These are phyloP conservation scores for Hypholoma sublateritium DNA, from an alignment of 768 basidiomycete genomes.

Conservation along the genomic window DNA sequence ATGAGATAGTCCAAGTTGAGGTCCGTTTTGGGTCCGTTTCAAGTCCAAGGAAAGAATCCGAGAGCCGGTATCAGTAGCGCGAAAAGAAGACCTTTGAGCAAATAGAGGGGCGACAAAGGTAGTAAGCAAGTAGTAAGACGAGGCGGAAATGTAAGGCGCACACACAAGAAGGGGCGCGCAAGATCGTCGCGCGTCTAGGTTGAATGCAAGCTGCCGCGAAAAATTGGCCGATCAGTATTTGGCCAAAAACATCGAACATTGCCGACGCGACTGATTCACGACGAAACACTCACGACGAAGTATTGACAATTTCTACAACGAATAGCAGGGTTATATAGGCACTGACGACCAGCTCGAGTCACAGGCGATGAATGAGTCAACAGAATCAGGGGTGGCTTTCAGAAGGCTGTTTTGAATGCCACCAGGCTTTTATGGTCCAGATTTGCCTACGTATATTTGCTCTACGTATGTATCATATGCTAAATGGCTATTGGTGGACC, in stretches of 20 bases:
- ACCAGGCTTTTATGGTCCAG: neutral
- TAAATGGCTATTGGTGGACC: neutral
- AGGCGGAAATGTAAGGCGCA: neutral
- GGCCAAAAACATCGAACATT: neutral
- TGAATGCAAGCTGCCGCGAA: neutral
- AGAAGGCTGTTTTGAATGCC: neutral
- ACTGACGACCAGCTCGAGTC: neutral
- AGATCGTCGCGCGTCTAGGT: neutral
- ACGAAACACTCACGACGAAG: too few species aligned
- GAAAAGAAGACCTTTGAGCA: too few species aligned
- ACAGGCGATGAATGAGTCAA: neutral
- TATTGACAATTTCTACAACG: too few species aligned
- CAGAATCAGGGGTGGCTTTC: neutral
- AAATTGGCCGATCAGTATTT: neutral
- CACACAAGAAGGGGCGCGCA: neutral
- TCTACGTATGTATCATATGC: constrained; percentile 1
- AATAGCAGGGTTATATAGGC: too few species aligned
- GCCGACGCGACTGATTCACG: neutral
- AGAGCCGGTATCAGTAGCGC: neutral
- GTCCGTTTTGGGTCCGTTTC: too few species aligned
- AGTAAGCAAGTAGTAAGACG: too few species aligned
- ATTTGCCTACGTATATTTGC: neutral
- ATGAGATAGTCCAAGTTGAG: neutral
- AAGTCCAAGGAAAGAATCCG: neutral
- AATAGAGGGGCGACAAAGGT: too few species aligned